phyloP scores from a whole-genome alignment of 1,284 basidiomycete species.

The Cryptococcus sp. region DNA sequence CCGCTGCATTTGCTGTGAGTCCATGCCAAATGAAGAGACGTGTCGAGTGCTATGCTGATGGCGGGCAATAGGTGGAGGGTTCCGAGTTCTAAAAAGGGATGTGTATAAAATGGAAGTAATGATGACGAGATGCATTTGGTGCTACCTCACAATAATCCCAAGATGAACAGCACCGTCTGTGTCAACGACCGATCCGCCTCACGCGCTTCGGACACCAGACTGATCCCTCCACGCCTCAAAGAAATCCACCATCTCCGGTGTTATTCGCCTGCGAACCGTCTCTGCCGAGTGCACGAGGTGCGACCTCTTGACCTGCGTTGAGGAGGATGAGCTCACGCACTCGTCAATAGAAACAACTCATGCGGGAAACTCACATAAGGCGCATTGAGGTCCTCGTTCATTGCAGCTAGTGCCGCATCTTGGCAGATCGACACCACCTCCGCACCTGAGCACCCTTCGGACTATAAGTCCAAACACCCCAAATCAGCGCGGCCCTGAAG shows the following conservation, averaged over 20 bases:
- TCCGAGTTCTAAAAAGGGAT: not conserved
- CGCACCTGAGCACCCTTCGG: slow-evolving; percentile 92
- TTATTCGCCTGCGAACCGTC: slow-evolving; percentile 76
- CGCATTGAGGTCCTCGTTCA: slow-evolving; percentile 79
- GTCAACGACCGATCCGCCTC: not conserved
- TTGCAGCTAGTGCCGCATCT: slow-evolving; percentile 88
- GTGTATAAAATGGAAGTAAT: not conserved
- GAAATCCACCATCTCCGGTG: slow-evolving; percentile 68
- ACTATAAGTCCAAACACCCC: slow-evolving; percentile 61
- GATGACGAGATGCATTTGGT: not conserved
- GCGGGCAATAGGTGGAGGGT: not conserved
- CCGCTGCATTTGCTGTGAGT: slow-evolving; percentile 30
- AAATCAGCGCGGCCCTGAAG: not conserved
- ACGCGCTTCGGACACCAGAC: slow-evolving; percentile 46
- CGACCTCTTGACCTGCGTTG: slow-evolving; percentile 62
- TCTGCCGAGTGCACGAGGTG: slow-evolving; percentile 75
- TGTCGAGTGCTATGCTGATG: not conserved
- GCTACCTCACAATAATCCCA: not conserved
- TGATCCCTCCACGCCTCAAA: slow-evolving; percentile 62
- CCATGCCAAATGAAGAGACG: not conserved
- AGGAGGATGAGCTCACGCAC: not conserved
- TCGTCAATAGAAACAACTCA: not conserved
- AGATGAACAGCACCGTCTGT: not conserved
- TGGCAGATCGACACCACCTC: slow-evolving; percentile 91
- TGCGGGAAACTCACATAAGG: slow-evolving; percentile 64